Base-by-base conservation (phyloP, 2,329 filamentous ascomycete species). In the Fusarium domesticum region DNA sequence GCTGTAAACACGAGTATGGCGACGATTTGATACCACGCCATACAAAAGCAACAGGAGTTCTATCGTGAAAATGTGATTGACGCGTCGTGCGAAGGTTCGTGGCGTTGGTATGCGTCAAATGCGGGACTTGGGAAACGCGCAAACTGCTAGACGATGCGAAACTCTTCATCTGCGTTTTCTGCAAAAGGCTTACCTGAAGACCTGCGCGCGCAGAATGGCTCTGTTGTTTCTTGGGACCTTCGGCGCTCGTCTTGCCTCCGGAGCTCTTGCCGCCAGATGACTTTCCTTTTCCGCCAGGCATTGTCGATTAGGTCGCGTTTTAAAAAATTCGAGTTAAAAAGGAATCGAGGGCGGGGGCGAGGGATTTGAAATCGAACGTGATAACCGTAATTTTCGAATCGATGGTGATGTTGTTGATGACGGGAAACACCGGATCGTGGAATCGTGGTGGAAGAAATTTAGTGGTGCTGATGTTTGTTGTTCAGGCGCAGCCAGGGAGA, bases 151-250 rank as follows among this genome's bases (percentile, higher is more conserved):
- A 33, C 18, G 40, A 18, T 55, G 51, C 35, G 45, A 36, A 50
- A 32, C 44, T 39, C 37, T 44, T 6, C 43, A 35, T 25, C 19
- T 17, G 18, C 35, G 50, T 41, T 30, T 23, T 17, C 16, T 35
- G 35, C 32, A 19, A 18, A 54, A 33, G 38, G 59, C 88, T 79
- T 78, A 96, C 91, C 86, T 96, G 91, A 60, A 96, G 81, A 67
- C 91, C 91, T 68, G 91, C 91, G 71, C 93, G 91, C 65, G 89
- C 89, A 62, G 90, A 96, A 77, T 96, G 91, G 75, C 93, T 95
- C 75, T 95, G 88, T 66, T 88, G 85, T 77, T 96, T 96, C 76
- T 87, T 88, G 67, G 83, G 74, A 43, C 78, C 80, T 57, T 84
- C 84, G 62, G 64, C 73, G 49, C 74, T 74, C 38, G 76, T 78